Base-by-base conservation (phyloP, 1,284 basidiomycete species). In the Microbotryum lychnidis-dioicae region DNA sequence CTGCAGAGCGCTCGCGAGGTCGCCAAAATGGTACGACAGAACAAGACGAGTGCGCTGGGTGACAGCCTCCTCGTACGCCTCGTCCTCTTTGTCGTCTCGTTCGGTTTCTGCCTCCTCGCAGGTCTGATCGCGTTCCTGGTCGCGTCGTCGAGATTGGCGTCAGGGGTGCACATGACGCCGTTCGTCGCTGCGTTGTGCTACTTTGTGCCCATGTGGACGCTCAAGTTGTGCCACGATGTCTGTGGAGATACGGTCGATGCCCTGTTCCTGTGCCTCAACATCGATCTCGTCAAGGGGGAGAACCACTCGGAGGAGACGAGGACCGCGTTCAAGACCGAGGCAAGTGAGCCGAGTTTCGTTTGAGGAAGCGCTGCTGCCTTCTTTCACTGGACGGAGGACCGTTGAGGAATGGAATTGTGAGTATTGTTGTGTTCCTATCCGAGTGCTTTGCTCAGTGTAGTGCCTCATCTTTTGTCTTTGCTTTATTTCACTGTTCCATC, bases 31-130 rank as follows among this genome's bases (percentile, higher is more conserved):
- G 37, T 69, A 18, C 27, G 53, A 6, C 57, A 25, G 65, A 73
- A 58, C 68, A 67, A 46, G 48, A 71, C 54, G 54, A 68, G 58
- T 50, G 57, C 57, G 31, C 61, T 68, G 33, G 61, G 60, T n/a
- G 60, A 64, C 50, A 61, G 66, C 29, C 56, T 62, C 12, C 64
- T 69, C 59, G 51, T 97, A 37, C 80, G 93, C 47, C 69, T 86
- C 44, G 69, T 89, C n/a, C 85, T 89, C 4, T 44, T 88, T 56
- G 71, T 89, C 1, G 79, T 90, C 20, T 91, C 84, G 73, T 56
- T 80, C 50, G 87, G 88, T 72, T 94, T 88, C 84, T 79, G 82
- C 58, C 54, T 86, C 47, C 64, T 75, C 16, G 64, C 67, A 21
- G 70, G 74, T 55, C 64, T 73, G 50, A 69, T 57, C 45, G 62